These are phyloP conservation scores for Meyerozyma guilliermondii DNA, from an alignment of 1,139 yeast genomes.

Conservation along the genomic window DNA sequence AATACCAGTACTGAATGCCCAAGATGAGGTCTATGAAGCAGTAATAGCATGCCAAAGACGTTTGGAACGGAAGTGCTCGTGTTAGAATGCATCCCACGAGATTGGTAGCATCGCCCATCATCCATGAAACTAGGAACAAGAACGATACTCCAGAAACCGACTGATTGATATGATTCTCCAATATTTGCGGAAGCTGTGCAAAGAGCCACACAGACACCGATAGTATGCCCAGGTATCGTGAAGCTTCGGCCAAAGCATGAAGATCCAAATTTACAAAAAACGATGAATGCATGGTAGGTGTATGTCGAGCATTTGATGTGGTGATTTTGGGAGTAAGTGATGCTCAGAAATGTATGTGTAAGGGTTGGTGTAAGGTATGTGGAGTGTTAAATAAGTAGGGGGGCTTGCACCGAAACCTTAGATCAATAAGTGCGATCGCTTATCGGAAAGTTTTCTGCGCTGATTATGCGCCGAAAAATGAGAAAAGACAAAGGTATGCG, in stretches of 20 bases:
- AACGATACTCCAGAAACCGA: constrained; percentile 21
- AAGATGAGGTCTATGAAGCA: constrained; percentile 21
- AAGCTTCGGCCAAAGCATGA: constrained; percentile 2
- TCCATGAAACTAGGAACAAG: constrained; percentile 19
- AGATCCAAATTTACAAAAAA: background rate
- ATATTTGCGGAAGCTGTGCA: constrained; percentile 24
- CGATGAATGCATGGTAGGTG: background rate
- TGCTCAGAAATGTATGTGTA: too few species aligned
- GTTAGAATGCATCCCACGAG: constrained; percentile 20
- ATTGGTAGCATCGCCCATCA: constrained; percentile 20
- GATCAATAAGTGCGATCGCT: background rate
- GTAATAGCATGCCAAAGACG: constrained; percentile 20
- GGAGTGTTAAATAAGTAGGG: too few species aligned
- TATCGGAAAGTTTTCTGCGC: background rate
- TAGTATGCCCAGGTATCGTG: constrained; percentile 9
- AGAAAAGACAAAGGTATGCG: background rate
- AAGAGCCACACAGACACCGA: constrained; percentile 17
- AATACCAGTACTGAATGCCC: constrained; percentile 22
- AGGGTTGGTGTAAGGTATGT: too few species aligned
- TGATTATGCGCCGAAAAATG: background rate
- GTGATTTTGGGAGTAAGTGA: too few species aligned
- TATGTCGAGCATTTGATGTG: too few species aligned
- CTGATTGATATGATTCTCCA: constrained; percentile 20
- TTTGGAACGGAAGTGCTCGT: constrained; percentile 22
- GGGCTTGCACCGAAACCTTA: too few species aligned